These are phyloP conservation scores for Sabuloglossum arenarium DNA, from an alignment of 495 filamentous ascomycete genomes.

Conservation along the genomic window DNA sequence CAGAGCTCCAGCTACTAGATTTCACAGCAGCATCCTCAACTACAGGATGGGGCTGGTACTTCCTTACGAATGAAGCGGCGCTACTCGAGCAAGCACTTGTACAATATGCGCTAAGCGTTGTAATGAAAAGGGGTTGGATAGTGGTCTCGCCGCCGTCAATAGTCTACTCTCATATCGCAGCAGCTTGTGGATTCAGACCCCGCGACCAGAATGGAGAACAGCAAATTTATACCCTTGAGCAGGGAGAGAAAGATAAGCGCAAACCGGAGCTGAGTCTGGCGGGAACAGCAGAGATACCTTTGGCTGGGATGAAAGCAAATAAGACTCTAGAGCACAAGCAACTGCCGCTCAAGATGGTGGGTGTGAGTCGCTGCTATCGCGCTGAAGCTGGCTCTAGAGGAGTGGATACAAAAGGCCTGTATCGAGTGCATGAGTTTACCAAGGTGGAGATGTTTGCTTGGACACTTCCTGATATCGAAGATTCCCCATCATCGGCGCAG, in stretches of 20 bases:
- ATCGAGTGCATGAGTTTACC: conserved; percentile 97
- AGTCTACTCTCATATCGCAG: conserved; percentile 77
- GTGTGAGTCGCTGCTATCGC: conserved; percentile 71
- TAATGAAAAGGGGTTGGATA: conserved; percentile 47
- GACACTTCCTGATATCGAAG: conserved; percentile 29
- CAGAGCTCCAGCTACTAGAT: conserved; percentile 60
- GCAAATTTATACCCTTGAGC: conserved; percentile 64
- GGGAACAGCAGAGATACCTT: conserved; percentile 82
- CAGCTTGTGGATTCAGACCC: conserved; percentile 83
- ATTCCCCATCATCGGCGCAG: conserved; percentile 13
- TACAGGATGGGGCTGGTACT: conserved; percentile 96
- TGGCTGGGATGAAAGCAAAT: conserved; percentile 77
- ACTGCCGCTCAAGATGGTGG: conserved; percentile 60
- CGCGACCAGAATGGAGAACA: conserved; percentile 79
- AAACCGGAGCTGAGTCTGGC: conserved; percentile 55
- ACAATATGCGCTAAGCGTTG: conserved; percentile 58
- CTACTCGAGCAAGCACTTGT: conserved; percentile 82
- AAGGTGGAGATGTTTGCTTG: conserved; percentile 96
- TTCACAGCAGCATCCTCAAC: conserved; percentile 58
- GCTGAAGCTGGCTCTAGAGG: conserved; percentile 86
- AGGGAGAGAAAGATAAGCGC: conserved; percentile 31
- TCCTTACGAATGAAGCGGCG: conserved; percentile 68
- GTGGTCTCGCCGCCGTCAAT: conserved; percentile 69
- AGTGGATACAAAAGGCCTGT: conserved; percentile 78
- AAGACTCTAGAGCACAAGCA: conserved; percentile 35